Evolutionary conservation across 2,329 filamentous ascomycete species (phyloP).

Genomic region (Aureobasidium sp.): DNA sequence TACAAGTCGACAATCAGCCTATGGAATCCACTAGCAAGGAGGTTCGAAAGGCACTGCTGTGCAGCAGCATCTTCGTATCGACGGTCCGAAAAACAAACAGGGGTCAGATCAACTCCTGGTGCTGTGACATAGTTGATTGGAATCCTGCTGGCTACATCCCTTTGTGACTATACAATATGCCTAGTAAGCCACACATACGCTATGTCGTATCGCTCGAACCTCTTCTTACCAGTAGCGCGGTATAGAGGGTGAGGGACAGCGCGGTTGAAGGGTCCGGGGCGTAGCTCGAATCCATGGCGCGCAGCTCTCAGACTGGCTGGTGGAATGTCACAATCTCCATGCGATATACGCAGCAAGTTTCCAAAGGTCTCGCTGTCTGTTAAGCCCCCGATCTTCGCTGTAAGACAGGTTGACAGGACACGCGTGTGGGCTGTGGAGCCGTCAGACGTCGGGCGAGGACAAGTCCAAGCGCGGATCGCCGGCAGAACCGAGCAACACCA

Average conservation of each 20-base stretch:
- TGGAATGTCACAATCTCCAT: conserved; percentile 1
- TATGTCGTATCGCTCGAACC: neutral
- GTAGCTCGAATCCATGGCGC: conserved; percentile 19
- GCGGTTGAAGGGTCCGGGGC: conserved; percentile 23
- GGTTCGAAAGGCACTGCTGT: conserved; percentile 54
- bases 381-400: neutral
- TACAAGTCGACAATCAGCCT: conserved; percentile 55
- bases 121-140: conserved; percentile 57
- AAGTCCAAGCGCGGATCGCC: neutral
- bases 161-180: conserved; percentile 45
- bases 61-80: conserved; percentile 47
- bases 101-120: conserved; percentile 49
- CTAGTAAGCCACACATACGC: conserved; percentile 4
- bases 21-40: conserved; percentile 53
- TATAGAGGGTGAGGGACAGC: conserved; percentile 20
- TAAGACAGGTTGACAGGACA: neutral
- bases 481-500: too few species aligned
- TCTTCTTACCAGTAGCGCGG: conserved; percentile 24
- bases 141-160: conserved; percentile 52
- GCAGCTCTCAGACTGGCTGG: neutral
- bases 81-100: conserved; percentile 51
- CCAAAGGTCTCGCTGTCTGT: neutral
- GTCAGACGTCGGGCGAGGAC: neutral
- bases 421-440: neutral
- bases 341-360: conserved; percentile 1